Base-by-base conservation (phyloP, 176 grass and related monocot species). In the Paspalum notatum region DNA sequence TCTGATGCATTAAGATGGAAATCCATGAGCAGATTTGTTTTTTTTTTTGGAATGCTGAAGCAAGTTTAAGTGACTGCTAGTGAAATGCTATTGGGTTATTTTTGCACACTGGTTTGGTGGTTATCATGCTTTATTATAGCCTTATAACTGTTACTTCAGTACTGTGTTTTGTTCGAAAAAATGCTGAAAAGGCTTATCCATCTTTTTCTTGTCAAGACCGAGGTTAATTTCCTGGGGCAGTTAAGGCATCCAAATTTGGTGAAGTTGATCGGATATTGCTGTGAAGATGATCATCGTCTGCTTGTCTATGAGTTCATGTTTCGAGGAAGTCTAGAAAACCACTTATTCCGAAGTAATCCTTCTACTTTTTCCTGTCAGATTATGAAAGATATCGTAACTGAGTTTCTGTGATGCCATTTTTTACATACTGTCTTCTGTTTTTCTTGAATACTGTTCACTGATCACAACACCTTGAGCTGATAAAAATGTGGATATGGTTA, bases 271-370 rank as follows among this genome's bases (percentile, higher is more conserved):
- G 96, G 96, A 62, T 99, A 99, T 81, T 99, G 96, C 78, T 99
- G 96, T 22, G 96, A 99, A 81, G 92, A 99, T 86, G 92, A 99
- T 73, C 92, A 99, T 63, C 87, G 96, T 53, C 80, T 99, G 38
- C 96, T 99, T 59, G 96, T 99, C 26, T 99, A 99, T 5, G 96
- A 99, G 86, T 99, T 99, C 62, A 93, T 99, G 96, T 99, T 93
- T 80, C 90, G 96, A 65, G 96, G 96, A 85, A 99, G 96, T 72
- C 96, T 99, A 69, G 92, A 95, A 91, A 99, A 99, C 63, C 96
- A 99, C 77, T 83, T 99, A 87, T 95, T 99, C 85, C 88, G 90
- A 92, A 99, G 96, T 99, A 99, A 88, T 82, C 42, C 42, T 25
- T 66, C 81, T 78, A 68, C 38, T 78, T 15, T 25, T 83, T 4